Evolutionary conservation across 2,329 filamentous ascomycete species (phyloP), one percentile per base, ranked within the genome.

Genomic region (Chaetomiaceae sp.): DNA sequence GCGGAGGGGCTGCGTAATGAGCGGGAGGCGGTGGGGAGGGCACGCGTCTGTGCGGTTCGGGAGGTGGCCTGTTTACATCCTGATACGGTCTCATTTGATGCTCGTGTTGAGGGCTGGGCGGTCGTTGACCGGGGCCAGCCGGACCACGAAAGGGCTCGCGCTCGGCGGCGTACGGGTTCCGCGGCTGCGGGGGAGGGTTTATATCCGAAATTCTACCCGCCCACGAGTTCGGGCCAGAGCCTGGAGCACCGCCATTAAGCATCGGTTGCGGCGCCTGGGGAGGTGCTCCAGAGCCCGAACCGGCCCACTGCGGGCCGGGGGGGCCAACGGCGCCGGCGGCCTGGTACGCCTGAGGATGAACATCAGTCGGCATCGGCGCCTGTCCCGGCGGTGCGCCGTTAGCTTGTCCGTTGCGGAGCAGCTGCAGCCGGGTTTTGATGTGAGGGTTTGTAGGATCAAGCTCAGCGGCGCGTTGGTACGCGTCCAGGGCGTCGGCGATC

Each of bases 291-390:
- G 83, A 81, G 38, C 84, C 81, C 44, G 90, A 88, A 54, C 85
- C 87, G 58, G 88, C 89, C 92, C 92, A 97, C 68, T 95, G 88
- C 58, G 90, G 91, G 47, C 86, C 87, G 48, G 89, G 89, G 54
- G 90, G 90, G 10, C 88, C 89, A 60, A 88, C 87, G 49, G 94
- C 86, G 37, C 87, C 88, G 43, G 85, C 82, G 49, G 85, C 82
- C 70, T 96, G 90, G 65, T 97, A 97, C 6, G 91, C 89, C 66
- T 96, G 90, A 45, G 92, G 92, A 68, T 97, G 91, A 20, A 97
- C 90, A 70, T 99, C 94, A 65, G 95, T 92, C 7, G 94, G 92
- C 63, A 94, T 82, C n/a, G 92, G 91, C 47, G 86, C 89, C 78
- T 85, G 62, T 79, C 85, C 64, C 86, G 88, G 65, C 56, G 86